Percentiles rank a stretch among this genome's conserved stretches.
These are phyloP conservation scores for Colletotrichum sp. DNA, from an alignment of 2,329 filamentous ascomycete species.

Conservation along the genomic window DNA sequence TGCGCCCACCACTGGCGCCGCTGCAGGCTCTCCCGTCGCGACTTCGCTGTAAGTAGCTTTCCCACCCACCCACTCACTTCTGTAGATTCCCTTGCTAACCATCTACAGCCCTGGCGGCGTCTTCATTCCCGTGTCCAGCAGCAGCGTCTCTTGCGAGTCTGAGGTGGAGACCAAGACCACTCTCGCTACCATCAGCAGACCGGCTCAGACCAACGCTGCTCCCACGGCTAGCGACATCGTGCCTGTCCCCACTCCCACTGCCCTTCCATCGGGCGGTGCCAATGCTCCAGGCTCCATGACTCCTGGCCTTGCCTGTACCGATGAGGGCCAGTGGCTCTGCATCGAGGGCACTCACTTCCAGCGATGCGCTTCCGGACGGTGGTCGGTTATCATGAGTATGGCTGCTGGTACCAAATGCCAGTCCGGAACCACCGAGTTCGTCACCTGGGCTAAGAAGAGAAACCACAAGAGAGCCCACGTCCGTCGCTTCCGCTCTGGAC, in stretches of 20 bases:
- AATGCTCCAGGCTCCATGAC: conserved; percentile 31
- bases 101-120: conserved; percentile 45
- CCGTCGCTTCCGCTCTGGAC: conserved; percentile 9
- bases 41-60: conserved; percentile 28
- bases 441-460: conserved; percentile 27
- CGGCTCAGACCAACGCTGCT: conserved; percentile 19
- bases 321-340: conserved; percentile 66
- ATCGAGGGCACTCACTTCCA: conserved; percentile 61
- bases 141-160: conserved; percentile 20
- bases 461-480: conserved; percentile 17
- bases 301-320: conserved; percentile 49
- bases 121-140: conserved; percentile 39
- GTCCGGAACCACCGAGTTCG: conserved; percentile 28
- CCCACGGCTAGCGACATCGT: background rate
- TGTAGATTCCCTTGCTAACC: conserved; percentile 20
- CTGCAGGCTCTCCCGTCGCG: conserved; percentile 21
- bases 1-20: conserved; percentile 1
- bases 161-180: conserved; percentile 24
- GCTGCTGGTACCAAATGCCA: conserved; percentile 59
- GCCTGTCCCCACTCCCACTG: background rate
- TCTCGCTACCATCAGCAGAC: conserved; percentile 27
- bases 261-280: conserved; percentile 16
- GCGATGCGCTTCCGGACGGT: conserved; percentile 64
- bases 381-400: conserved; percentile 55
- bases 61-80: background rate